A percentile compares a stretch with the other conserved stretches of the same genome.
phyloP scores from a whole-genome alignment of 805 yeast species.

The Zygoascus flipseniorum region DNA sequence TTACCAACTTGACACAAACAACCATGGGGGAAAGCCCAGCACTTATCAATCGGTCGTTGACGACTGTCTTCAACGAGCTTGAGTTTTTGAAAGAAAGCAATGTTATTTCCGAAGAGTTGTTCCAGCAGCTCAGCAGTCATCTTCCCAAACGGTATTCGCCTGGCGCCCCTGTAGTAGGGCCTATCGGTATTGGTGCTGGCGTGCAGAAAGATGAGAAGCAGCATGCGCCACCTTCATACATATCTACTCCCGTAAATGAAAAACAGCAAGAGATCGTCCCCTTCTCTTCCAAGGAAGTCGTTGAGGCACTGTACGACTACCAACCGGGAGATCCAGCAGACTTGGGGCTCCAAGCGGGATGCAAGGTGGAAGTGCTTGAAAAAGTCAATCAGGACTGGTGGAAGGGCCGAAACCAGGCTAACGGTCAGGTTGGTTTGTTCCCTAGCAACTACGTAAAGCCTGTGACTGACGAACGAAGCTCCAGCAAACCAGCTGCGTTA shows the following conservation, averaged over 20 bases:
- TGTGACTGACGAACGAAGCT: slow-evolving; percentile 9
- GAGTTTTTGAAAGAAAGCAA: slow-evolving; percentile 71
- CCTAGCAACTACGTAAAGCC: slow-evolving; percentile 74
- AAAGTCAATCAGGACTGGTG: slow-evolving; percentile 85
- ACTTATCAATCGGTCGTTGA: slow-evolving; percentile 66
- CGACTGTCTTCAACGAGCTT: slow-evolving; percentile 67
- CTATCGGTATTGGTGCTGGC: slow-evolving; percentile 3
- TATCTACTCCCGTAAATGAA: slow-evolving; percentile 5
- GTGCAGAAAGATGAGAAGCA: neutral
- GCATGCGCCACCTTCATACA: neutral
- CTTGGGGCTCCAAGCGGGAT: slow-evolving; percentile 55
- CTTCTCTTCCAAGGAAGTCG: slow-evolving; percentile 27
- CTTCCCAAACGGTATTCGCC: slow-evolving; percentile 52
- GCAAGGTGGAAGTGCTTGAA: slow-evolving; percentile 59
- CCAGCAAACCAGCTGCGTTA: slow-evolving; percentile 4
- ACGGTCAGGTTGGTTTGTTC: slow-evolving; percentile 65
- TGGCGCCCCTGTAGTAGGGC: slow-evolving; percentile 36
- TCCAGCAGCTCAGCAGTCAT: slow-evolving; percentile 38
- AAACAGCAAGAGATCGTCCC: slow-evolving; percentile 10
- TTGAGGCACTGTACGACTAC: slow-evolving; percentile 68
- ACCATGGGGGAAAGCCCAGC: slow-evolving; percentile 24
- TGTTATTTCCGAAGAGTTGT: slow-evolving; percentile 54
- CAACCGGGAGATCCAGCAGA: slow-evolving; percentile 71
- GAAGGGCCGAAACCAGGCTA: slow-evolving; percentile 50
- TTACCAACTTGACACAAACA: neutral